Base-by-base conservation (phyloP, 1,139 yeast genomes). In the Suhomyces terraborum region DNA sequence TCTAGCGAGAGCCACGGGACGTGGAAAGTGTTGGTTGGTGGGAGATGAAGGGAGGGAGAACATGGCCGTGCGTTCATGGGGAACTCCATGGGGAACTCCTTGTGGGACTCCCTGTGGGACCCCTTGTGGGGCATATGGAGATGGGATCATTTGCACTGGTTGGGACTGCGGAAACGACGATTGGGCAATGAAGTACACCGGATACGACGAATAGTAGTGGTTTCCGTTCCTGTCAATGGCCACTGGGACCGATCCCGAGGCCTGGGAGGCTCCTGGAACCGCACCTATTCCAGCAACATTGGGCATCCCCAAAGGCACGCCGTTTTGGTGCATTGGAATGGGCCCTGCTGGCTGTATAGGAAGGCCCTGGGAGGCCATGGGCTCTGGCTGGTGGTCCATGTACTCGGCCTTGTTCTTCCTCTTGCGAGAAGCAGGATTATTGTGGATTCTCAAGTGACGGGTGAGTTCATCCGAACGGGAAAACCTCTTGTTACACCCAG, bases 391-490 rank as follows among this genome's bases (percentile, higher is more conserved):
- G n/a, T n/a, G 27, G 13, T 27, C 33, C 25, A 29, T 24, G 23
- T 9, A 32, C 18, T 41, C 48, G 34, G 34, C 22, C 36, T 45
- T 46, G 41, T 42, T 50, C 47, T 50, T 50, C 12, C 52, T 42
- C 38, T 57, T 57, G 27, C 62, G 40, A 32, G 60, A 49, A 36
- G 50, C 48, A 3, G 93, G 93, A 57, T 87, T 86, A 16, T 85
- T 80, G 61, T 91, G 98, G 42, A 89, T 91, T 49, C 96, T 73
- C 35, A 85, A 73, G 62, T 91, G 98, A 52, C 98, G 74, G 23
- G 96, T 91, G 47, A 91, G 72, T 65, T 91, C 98, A 62, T 91
- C 98, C 36, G 89, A 80, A 44, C 98, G 73, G 40, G 93, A 82
- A 58, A 91, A 91, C 46, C 86, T 78, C 64, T 91, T 91, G 45